Evolutionary conservation across 352 stramenopile species (phyloP).

Genomic region (Pythium rishiriense): DNA sequence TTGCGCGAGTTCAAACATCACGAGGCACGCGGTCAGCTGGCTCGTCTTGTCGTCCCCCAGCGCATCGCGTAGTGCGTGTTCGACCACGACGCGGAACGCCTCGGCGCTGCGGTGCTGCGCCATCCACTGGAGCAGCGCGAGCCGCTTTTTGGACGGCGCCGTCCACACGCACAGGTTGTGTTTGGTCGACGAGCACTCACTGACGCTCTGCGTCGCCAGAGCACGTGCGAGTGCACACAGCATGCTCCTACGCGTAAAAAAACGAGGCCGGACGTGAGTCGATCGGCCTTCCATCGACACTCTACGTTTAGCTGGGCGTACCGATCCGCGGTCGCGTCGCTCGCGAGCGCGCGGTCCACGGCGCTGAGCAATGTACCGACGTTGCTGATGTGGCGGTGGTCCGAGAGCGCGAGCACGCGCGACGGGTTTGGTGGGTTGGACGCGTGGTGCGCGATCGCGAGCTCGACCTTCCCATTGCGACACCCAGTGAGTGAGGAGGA

Average conservation of each 20-base stretch:
- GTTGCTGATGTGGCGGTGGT: constrained; percentile 67
- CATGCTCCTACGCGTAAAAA: constrained; percentile 56
- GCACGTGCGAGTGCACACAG: constrained; percentile 40
- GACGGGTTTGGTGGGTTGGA: background rate
- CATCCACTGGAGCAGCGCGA: constrained; percentile 61
- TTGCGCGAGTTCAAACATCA: constrained; percentile 64
- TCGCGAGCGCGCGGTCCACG: constrained; percentile 14
- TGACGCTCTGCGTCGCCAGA: constrained; percentile 43
- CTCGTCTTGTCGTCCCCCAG: constrained; percentile 40
- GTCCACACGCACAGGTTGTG: constrained; percentile 63
- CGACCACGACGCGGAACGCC: constrained; percentile 27
- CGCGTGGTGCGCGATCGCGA: constrained; percentile 11
- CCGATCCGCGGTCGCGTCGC: background rate
- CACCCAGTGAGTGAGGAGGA: constrained; percentile 3
- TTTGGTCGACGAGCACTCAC: constrained; percentile 44
- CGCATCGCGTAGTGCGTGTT: constrained; percentile 29
- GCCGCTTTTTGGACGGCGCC: constrained; percentile 42
- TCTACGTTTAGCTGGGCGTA: constrained; percentile 2
- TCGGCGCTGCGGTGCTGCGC: constrained; percentile 1
- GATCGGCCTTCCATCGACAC: background rate
- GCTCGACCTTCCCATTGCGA: constrained; percentile 22
- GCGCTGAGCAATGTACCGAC: constrained; percentile 33
- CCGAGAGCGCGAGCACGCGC: constrained; percentile 22
- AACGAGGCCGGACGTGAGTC: no score
- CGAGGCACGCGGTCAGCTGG: constrained; percentile 55